Conservation (phyloP, 345 rosid species). For the Linum lewisii region DNA sequence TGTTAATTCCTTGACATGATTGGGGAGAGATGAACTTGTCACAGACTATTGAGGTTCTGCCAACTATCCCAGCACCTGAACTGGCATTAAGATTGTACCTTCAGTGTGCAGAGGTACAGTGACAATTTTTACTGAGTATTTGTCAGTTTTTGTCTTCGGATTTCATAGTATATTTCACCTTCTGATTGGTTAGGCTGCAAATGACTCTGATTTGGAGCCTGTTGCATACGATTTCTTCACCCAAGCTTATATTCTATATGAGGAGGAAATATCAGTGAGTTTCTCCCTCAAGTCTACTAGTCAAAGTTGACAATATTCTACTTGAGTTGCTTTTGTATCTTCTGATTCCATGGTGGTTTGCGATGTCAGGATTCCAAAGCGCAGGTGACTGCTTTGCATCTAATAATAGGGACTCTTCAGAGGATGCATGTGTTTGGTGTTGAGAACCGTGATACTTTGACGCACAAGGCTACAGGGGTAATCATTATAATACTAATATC, state of each 20-base stretch:
- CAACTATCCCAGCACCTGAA: conserved; percentile 75
- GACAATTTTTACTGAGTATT: background rate
- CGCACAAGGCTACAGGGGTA: conserved; percentile 98
- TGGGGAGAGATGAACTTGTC: conserved; percentile 8
- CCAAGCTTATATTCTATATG: conserved; percentile 94
- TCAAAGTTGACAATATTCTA: background rate
- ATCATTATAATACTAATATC: conserved; percentile 10
- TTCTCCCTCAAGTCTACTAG: conserved; percentile 8
- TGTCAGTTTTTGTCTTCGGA: conserved; percentile 4
- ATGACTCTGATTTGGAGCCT: conserved; percentile 88
- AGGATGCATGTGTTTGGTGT: conserved; percentile 98
- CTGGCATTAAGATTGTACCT: conserved; percentile 74
- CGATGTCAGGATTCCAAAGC: conserved; percentile 74
- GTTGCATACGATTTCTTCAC: conserved; percentile 98
- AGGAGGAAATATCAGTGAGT: conserved; percentile 96
- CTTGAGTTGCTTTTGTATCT: background rate
- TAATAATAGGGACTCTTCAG: conserved; percentile 92
- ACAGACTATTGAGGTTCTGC: conserved; percentile 78
- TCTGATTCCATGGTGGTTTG: conserved; percentile 8
- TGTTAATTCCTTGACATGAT: background rate
- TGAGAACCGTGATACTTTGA: conserved; percentile 94
- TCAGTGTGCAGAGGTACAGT: conserved; percentile 94
- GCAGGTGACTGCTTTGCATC: conserved; percentile 84
- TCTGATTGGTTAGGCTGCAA: conserved; percentile 67
- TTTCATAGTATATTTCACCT: conserved; percentile 5